Conservation (phyloP, 805 yeast species). For the Barnettozyma populi region DNA sequence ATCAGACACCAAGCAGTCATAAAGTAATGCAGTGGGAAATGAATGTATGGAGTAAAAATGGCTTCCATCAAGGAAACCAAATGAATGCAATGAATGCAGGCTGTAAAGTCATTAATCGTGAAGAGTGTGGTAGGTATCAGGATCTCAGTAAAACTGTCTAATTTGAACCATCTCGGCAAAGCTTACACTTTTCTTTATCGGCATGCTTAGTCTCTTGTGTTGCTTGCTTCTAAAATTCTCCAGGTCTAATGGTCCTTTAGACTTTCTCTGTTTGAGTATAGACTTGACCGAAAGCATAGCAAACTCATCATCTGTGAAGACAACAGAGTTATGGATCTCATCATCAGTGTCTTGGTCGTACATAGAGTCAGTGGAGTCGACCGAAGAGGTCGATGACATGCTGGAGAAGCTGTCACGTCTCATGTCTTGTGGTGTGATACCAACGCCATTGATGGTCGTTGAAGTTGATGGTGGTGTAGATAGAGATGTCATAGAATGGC, state of each 20-base stretch:
- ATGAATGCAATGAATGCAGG: background rate
- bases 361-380: background rate
- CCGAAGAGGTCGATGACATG: constrained; percentile 2
- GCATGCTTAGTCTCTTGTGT: background rate
- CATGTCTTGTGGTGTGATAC: background rate
- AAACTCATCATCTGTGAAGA: constrained; percentile 7
- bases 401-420: constrained; percentile 11
- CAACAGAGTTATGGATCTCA: constrained; percentile 1
- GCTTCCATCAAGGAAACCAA: background rate
- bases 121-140: background rate
- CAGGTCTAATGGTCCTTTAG: constrained; percentile 10
- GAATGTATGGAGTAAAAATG: background rate
- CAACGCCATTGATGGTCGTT: background rate
- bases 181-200: constrained; percentile 20
- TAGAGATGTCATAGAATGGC: background rate
- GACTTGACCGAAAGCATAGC: constrained; percentile 14
- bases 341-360: constrained; percentile 1
- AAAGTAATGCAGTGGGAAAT: background rate
- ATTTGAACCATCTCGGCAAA: constrained; percentile 26
- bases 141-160: constrained; percentile 18
- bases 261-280: constrained; percentile 16
- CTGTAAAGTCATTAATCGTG: background rate
- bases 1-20: background rate
- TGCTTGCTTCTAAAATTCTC: constrained; percentile 4
- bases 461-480: background rate